Base-by-base conservation (phyloP, 2,329 filamentous ascomycete species). In the Samsoniella hepiali region DNA sequence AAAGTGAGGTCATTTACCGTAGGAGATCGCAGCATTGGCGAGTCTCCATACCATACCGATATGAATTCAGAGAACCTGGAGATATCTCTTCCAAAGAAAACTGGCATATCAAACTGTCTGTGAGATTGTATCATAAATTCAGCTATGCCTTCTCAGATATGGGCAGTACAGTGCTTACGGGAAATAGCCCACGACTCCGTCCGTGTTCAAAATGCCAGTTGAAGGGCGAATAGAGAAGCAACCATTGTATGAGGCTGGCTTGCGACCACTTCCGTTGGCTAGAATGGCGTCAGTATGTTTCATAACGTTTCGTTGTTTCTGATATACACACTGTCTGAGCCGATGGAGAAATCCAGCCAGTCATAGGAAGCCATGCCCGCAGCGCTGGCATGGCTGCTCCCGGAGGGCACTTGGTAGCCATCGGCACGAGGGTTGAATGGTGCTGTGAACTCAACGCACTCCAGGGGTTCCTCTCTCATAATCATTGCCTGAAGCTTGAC, bases 351-450 rank as follows among this genome's bases (percentile, higher is more conserved):
- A 32, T 64, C 57, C 29, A 66, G 59, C 64, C 64, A 65, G 42
- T 60, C 31, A 36, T 65, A 65, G 34, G 65, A 58, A 32, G 44
- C 53, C n/a, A 64, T 55, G 38, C 62, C 62, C 3, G 64, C 64
- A 47, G 64, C 65, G 34, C 59, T 64, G 9, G 59, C 62, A 17
- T 29, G 51, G 45, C 64, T 68, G 45, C 65, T 65, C 17, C 65
- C 65, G 32, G 57, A 61, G 2, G 63, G 66, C 2, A 50, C 34
- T 44, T 64, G 65, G 53, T 67, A 65, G 2, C 63, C 62, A 57
- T 68, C 65, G n/a, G 62, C 65, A 10, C 65, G 55, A 9, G 64
- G 66, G 56, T 68, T 68, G 38, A 65, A 67, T 1, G 66, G 64
- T 31, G 54, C 62, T 10, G 55, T 55, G 44, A 64, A 66, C 42